phyloP scores from a whole-genome alignment of 2,329 filamentous ascomycete species.

The Venturia carpophila region DNA sequence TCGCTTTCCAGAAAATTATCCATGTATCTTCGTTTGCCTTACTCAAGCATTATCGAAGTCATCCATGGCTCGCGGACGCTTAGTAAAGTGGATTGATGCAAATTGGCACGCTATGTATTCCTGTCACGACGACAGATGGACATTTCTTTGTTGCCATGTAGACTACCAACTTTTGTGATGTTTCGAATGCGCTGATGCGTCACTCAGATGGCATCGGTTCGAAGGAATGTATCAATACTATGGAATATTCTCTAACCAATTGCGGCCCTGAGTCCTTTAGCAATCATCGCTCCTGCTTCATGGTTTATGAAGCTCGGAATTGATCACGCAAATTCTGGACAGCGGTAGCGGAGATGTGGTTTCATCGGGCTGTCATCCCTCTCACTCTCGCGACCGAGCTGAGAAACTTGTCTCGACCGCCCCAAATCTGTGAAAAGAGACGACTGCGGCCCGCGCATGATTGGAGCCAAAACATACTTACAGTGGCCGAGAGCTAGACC shows the following conservation, averaged over 20 bases:
- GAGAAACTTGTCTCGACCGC: too few relatives aligned
- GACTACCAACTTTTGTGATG: not conserved
- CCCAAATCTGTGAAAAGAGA: too few relatives aligned
- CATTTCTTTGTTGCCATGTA: not conserved
- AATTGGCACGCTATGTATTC: not conserved
- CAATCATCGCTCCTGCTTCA: too few relatives aligned
- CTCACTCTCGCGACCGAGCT: too few relatives aligned
- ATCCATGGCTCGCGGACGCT: not conserved
- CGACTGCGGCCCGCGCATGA: too few relatives aligned
- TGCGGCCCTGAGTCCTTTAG: not conserved
- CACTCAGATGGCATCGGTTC: not conserved
- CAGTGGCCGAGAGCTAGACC: too few relatives aligned
- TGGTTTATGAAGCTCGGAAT: too few relatives aligned
- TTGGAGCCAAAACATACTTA: too few relatives aligned
- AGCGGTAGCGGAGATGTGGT: too few relatives aligned
- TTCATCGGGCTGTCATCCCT: too few relatives aligned
- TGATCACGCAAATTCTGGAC: too few relatives aligned
- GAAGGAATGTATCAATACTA: not conserved
- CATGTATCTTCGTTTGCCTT: not conserved
- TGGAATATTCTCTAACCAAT: not conserved
- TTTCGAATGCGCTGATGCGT: not conserved
- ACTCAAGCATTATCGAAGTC: not conserved
- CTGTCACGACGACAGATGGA: not conserved
- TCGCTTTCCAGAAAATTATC: not conserved
- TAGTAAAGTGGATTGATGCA: not conserved